phyloP scores from a whole-genome alignment of 768 basidiomycete genomes.

The Gymnopilus dilepis region DNA sequence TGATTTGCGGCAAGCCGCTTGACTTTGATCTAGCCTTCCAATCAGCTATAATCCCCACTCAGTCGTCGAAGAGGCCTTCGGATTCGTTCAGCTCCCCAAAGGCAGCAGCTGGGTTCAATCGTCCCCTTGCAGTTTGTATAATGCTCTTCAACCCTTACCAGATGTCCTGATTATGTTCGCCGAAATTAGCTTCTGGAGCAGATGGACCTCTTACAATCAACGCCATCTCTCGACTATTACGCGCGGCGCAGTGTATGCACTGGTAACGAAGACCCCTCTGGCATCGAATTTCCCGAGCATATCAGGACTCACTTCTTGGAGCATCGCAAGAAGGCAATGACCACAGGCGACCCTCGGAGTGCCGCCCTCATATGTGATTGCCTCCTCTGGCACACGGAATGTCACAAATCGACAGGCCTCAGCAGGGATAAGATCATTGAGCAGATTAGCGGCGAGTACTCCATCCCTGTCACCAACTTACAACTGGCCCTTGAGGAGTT shows the following conservation, averaged over 20 bases:
- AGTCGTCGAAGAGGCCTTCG: too few relatives aligned
- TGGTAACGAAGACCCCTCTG: neutral
- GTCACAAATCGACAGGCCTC: neutral
- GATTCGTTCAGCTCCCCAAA: neutral
- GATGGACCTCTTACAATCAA: neutral
- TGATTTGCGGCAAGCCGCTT: neutral
- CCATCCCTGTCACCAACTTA: neutral
- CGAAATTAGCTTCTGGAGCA: neutral
- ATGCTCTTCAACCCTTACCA: neutral
- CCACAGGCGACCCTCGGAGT: neutral
- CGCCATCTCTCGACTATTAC: neutral
- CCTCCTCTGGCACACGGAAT: neutral
- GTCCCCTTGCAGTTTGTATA: neutral
- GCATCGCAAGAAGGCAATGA: slow-evolving; percentile 1
- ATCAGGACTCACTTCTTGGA: neutral
- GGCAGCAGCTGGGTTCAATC: neutral
- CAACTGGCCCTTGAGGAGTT: neutral
- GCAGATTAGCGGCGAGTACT: neutral
- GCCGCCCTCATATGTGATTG: neutral
- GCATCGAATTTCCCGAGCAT: neutral
- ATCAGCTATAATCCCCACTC: neutral
- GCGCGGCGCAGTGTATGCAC: neutral
- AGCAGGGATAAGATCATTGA: neutral
- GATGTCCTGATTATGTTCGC: too few relatives aligned
- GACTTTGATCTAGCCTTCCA: neutral